Evolutionary conservation across 768 basidiomycete genomes (phyloP), one percentile per base, ranked within the genome.

Genomic region (Multifurca ochricompacta): DNA sequence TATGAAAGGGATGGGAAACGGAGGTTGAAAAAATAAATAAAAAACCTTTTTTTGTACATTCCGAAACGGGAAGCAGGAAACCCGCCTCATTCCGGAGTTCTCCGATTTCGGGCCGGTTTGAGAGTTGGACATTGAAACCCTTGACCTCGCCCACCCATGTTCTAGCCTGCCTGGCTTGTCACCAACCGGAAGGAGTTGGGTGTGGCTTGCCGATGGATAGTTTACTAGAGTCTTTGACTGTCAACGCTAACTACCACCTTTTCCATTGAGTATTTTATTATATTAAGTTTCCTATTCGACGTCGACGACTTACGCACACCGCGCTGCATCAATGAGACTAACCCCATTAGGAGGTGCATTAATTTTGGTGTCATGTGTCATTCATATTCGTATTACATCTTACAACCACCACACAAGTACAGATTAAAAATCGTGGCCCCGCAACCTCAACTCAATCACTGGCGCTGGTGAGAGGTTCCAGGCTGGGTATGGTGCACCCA

Each of bases 1-100:
- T 65, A 59, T 54, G 61, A 44, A 40, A 46, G 8, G 19, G n/a
- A 40, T 19, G 45, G 34, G 35, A 43, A 34, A 19, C 11, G 16
- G 14, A 34, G 32, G n/a, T 16, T 11, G 30, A n/a, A 28, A 14
- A 45, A 31, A 35, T 13, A n/a, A 19, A 25, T 4, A 6, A 4
- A 6, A 11, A 23, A 13, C 25, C 8, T 23, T 18, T 9, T n/a
- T n/a, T n/a, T n/a, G n/a, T 7, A 19, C 30, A 19, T 41, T 27
- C 39, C 31, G n/a, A 27, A 46, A 23, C 6, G 4, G 19, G 21
- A 18, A 14, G 40, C 25, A 46, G 37, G 43, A 30, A 31, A 35
- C 48, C 30, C 6, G 19, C 53, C 21, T 8, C 31, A 28, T 14
- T 21, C 53, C 53, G 42, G 46, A 42, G 6, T 28, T 41, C 23